phyloP scores from a whole-genome alignment of 176 grass and related monocot genomes.

The sorghum (Sorghum bicolor) region DNA sequence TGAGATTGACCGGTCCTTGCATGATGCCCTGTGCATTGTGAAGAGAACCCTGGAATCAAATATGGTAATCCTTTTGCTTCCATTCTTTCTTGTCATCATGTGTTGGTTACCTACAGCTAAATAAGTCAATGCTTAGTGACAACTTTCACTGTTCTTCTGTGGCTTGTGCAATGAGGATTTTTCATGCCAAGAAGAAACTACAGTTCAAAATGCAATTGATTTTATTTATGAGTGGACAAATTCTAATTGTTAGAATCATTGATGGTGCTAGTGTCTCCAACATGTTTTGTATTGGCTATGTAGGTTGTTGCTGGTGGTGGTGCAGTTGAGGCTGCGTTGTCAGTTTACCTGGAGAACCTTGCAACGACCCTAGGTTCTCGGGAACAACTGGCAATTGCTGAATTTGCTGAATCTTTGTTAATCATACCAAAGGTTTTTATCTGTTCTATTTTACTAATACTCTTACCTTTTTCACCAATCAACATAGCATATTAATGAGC shows the following conservation, averaged over 20 bases:
- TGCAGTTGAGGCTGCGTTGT: constrained; percentile 81
- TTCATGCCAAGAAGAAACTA: background rate
- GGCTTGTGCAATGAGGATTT: background rate
- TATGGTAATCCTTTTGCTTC: constrained; percentile 46
- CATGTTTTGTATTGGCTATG: constrained; percentile 12
- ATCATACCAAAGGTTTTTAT: constrained; percentile 83
- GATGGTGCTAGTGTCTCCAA: background rate
- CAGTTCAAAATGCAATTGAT: background rate
- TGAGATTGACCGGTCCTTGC: constrained; percentile 85
- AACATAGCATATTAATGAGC: background rate
- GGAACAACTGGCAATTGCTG: constrained; percentile 78
- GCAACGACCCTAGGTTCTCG: constrained; percentile 79
- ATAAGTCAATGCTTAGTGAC: background rate
- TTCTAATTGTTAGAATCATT: background rate
- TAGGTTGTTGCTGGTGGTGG: constrained; percentile 96
- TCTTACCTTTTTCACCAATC: background rate
- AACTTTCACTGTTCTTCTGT: background rate
- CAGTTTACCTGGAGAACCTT: constrained; percentile 90
- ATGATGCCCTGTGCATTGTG: constrained; percentile 82
- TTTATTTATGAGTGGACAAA: background rate
- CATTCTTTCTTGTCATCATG: background rate
- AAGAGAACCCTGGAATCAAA: constrained; percentile 91
- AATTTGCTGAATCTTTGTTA: constrained; percentile 82
- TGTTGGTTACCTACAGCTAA: background rate
- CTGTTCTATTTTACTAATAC: background rate